Conservation (phyloP, 106 monocot genomes). For the Dendrobium officinale region DNA sequence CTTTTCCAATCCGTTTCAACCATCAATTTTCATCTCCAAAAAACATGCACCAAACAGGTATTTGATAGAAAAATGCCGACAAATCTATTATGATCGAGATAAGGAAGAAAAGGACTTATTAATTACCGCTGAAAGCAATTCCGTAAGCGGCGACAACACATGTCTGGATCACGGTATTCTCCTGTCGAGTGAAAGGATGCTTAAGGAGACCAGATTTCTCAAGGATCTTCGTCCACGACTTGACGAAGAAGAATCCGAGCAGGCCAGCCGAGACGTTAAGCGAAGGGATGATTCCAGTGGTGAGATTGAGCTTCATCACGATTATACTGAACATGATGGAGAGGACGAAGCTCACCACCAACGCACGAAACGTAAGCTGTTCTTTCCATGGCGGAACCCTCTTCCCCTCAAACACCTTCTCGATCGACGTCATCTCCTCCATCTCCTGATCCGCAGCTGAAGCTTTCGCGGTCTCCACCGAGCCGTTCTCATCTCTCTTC, state of each 20-base stretch:
- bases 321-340: constrained; percentile 61
- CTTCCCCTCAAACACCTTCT: constrained; percentile 13
- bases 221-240: constrained; percentile 45
- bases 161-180: constrained; percentile 86
- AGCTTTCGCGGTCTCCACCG: not conserved
- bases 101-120: not conserved
- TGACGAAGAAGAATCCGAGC: constrained; percentile 77
- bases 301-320: constrained; percentile 81
- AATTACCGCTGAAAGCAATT: constrained; percentile 64
- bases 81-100: not conserved
- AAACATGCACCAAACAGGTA: too few relatives aligned
- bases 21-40: not conserved
- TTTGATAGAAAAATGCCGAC: not conserved
- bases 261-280: constrained; percentile 85
- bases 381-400: constrained; percentile 4
- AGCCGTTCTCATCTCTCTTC: constrained; percentile 5
- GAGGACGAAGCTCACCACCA: constrained; percentile 12
- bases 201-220: constrained; percentile 39
- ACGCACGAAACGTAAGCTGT: constrained; percentile 6
- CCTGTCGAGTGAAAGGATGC: constrained; percentile 68
- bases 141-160: constrained; percentile 68
- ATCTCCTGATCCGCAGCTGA: not conserved
- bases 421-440: constrained; percentile 8
- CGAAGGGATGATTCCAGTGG: constrained; percentile 83
- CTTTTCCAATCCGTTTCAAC: not conserved